Evolutionary conservation across 495 filamentous ascomycete species (phyloP).

Genomic region (Talaromyces stipitatus): DNA sequence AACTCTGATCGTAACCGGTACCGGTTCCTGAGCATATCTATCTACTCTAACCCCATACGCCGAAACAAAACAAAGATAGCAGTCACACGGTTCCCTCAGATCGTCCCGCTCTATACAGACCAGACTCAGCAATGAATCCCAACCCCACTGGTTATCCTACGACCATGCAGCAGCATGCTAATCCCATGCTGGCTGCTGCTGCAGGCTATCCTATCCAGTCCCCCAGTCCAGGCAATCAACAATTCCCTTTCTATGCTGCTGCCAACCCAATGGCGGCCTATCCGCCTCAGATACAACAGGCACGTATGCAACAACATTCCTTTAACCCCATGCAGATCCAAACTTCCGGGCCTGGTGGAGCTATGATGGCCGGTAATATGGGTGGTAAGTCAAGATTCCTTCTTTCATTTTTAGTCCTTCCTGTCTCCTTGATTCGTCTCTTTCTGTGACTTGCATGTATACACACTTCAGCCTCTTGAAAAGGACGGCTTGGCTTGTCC

Average conservation of each 20-base stretch:
- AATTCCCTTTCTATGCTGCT: constrained; percentile 36
- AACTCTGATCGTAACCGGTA: neutral
- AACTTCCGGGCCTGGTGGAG: constrained; percentile 31
- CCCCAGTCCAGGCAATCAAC: constrained; percentile 24
- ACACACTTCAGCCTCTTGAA: neutral
- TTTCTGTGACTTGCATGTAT: neutral
- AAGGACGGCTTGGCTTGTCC: neutral
- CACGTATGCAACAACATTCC: constrained; percentile 27
- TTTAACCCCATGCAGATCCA: constrained; percentile 34
- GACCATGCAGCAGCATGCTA: constrained; percentile 16
- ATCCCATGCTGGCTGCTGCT: constrained; percentile 7
- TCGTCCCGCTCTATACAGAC: neutral
- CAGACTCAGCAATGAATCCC: constrained; percentile 27
- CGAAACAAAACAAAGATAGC: neutral
- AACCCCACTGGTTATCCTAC: constrained; percentile 33
- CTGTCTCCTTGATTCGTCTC: constrained; percentile 1
- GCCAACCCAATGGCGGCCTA: constrained; percentile 31
- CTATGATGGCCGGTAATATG: constrained; percentile 36
- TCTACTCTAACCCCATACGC: neutral
- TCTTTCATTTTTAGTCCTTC: constrained; percentile 6
- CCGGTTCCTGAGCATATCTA: neutral
- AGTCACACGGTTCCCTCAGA: neutral
- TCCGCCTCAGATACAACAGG: constrained; percentile 26
- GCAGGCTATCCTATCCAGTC: constrained; percentile 32
- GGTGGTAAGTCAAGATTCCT: constrained; percentile 21